A percentile compares a stretch with the other conserved stretches of the same genome.
Evolutionary conservation across 2,329 filamentous ascomycete species (phyloP).

Genomic region (Pseudogymnoascus sp.): DNA sequence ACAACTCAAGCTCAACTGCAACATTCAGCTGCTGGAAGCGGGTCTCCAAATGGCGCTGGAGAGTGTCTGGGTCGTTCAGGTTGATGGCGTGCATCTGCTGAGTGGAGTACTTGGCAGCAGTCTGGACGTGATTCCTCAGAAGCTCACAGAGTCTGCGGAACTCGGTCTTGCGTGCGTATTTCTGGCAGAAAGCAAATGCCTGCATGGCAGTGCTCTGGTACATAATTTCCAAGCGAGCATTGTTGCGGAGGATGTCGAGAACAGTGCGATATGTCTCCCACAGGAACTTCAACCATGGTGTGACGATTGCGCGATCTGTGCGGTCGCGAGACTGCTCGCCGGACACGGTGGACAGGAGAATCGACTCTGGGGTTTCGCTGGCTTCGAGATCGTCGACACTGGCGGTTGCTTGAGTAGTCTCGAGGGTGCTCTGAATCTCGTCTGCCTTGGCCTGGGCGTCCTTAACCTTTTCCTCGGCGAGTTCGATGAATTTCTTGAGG

Average conservation of each 20-base stretch:
- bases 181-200: conserved; percentile 97
- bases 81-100: conserved; percentile 98
- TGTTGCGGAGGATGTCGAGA: conserved; percentile 97
- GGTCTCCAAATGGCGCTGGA: conserved; percentile 95
- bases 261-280: conserved; percentile 99
- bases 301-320: conserved; percentile 96
- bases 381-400: conserved; percentile 95
- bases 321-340: conserved; percentile 96
- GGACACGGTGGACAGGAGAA: conserved; percentile 93
- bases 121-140: conserved; percentile 96
- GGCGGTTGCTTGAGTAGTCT: conserved; percentile 62
- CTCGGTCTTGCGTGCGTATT: conserved; percentile 97
- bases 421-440: conserved; percentile 81
- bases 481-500: conserved; percentile 94
- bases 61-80: conserved; percentile 90
- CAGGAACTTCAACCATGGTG: conserved; percentile 97
- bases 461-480: conserved; percentile 92
- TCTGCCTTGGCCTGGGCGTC: conserved; percentile 94
- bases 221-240: conserved; percentile 92
- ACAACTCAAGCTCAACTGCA: conserved; percentile 92
- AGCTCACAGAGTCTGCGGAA: conserved; percentile 98
- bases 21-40: conserved; percentile 98
- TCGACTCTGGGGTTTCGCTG: conserved; percentile 94
- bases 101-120: conserved; percentile 95
- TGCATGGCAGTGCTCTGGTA: conserved; percentile 98